Evolutionary conservation across 768 basidiomycete genomes (phyloP).

Genomic region (Suillus lakei): DNA sequence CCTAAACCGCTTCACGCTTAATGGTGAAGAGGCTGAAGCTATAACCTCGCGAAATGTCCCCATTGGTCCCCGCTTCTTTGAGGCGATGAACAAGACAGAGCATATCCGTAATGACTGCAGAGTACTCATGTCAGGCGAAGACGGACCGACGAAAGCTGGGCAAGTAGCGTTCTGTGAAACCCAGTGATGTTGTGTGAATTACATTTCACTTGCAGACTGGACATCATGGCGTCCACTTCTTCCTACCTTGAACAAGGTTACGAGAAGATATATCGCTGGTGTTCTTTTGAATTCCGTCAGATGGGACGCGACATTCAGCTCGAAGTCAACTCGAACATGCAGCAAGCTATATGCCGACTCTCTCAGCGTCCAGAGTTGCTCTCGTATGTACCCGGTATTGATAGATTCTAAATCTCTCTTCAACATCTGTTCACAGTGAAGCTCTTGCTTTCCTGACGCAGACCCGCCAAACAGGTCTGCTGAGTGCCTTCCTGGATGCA

Average conservation of each 20-base stretch:
- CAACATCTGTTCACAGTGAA: slow-evolving; percentile 53
- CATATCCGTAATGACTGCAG: slow-evolving; percentile 83
- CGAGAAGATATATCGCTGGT: slow-evolving; percentile 87
- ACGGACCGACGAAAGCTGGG: slow-evolving; percentile 79
- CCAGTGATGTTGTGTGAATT: neutral
- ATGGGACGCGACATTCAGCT: slow-evolving; percentile 75
- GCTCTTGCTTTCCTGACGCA: slow-evolving; percentile 76
- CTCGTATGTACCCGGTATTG: slow-evolving; percentile 25
- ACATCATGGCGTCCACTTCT: slow-evolving; percentile 86
- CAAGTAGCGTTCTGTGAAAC: slow-evolving; percentile 34
- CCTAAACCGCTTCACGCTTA: slow-evolving; percentile 85
- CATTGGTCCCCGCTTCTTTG: slow-evolving; percentile 76
- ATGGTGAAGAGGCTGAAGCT: slow-evolving; percentile 69
- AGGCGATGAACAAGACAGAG: slow-evolving; percentile 86
- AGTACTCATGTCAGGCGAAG: slow-evolving; percentile 85
- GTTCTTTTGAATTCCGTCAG: slow-evolving; percentile 82
- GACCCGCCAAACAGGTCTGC: slow-evolving; percentile 80
- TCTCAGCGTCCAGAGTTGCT: slow-evolving; percentile 79
- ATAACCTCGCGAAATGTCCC: slow-evolving; percentile 81
- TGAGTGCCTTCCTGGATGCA: slow-evolving; percentile 83
- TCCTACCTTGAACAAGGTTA: slow-evolving; percentile 87
- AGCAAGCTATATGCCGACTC: slow-evolving; percentile 76
- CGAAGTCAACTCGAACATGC: slow-evolving; percentile 67
- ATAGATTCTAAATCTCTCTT: neutral
- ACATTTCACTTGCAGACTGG: slow-evolving; percentile 61